Percentiles rank a stretch among this genome's conserved stretches.
These are phyloP conservation scores for Setaria viridis DNA, from an alignment of 202 grass and related monocot genomes.

Conservation along the genomic window DNA sequence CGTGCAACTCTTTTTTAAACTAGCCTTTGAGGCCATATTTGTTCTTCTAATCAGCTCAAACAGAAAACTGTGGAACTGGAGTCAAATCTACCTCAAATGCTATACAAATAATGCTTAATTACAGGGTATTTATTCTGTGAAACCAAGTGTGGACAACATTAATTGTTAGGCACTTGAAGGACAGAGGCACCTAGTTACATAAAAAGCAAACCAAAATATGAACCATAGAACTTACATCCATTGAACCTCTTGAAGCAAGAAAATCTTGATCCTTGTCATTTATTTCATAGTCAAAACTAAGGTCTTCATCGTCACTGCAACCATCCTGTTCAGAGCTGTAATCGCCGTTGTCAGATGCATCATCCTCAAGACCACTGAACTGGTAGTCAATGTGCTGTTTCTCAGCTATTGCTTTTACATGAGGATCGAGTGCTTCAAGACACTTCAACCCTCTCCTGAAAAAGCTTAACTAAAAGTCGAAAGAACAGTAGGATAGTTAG, in stretches of 20 bases:
- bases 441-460: slow-evolving; percentile 86
- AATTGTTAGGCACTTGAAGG: neutral
- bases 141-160: neutral
- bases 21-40: neutral
- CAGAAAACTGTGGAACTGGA: neutral
- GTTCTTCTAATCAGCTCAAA: neutral
- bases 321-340: slow-evolving; percentile 50
- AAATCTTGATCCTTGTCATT: slow-evolving; percentile 58
- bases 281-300: slow-evolving; percentile 79
- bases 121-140: neutral
- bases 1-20: neutral
- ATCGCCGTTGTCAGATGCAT: slow-evolving; percentile 57
- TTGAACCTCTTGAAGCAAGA: slow-evolving; percentile 58
- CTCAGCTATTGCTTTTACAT: slow-evolving; percentile 76
- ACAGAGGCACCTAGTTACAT: neutral
- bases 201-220: slow-evolving; percentile 14
- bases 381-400: slow-evolving; percentile 84
- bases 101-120: slow-evolving; percentile 30
- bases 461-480: slow-evolving; percentile 67
- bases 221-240: slow-evolving; percentile 64
- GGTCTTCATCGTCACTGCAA: slow-evolving; percentile 61
- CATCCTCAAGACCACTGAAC: slow-evolving; percentile 74
- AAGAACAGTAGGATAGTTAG: slow-evolving; percentile 36
- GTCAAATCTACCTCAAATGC: neutral
- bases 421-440: slow-evolving; percentile 84